A percentile compares a stretch with the other conserved stretches of the same genome.
These are phyloP conservation scores for Metahyphopichia silvanorum DNA, from an alignment of 805 yeast genomes.

Conservation along the genomic window DNA sequence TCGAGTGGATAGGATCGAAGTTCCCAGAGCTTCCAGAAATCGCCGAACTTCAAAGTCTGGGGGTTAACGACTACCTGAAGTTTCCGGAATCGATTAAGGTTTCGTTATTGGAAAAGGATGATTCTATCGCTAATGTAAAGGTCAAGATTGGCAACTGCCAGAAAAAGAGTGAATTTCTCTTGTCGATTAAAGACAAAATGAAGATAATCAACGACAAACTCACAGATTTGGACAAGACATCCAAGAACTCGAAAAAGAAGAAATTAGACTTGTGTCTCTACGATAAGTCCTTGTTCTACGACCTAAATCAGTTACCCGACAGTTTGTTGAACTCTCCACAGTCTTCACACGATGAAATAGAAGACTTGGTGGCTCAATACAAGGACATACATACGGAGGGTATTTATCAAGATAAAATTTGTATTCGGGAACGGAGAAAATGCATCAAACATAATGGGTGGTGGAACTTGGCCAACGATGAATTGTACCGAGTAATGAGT, in stretches of 20 bases:
- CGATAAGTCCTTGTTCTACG: constrained; percentile 25
- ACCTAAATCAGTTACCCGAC: not conserved
- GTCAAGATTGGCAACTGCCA: constrained; percentile 9
- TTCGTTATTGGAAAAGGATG: constrained; percentile 15
- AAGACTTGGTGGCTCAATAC: constrained; percentile 10
- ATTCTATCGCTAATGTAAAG: constrained; percentile 12
- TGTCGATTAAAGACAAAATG: constrained; percentile 32
- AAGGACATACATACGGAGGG: constrained; percentile 2
- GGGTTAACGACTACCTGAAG: constrained; percentile 1
- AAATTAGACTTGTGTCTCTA: constrained; percentile 55
- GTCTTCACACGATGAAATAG: constrained; percentile 5
- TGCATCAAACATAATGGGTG: constrained; percentile 56
- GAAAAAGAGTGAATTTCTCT: constrained; percentile 18
- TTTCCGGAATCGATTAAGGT: constrained; percentile 14
- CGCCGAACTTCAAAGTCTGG: constrained; percentile 12
- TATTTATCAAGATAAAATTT: constrained; percentile 24
- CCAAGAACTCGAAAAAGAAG: constrained; percentile 18
- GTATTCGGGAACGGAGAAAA: constrained; percentile 53
- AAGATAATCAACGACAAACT: constrained; percentile 36
- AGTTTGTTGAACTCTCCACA: constrained; percentile 1
- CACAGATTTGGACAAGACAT: constrained; percentile 10
- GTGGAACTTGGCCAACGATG: constrained; percentile 38
- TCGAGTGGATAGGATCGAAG: constrained; percentile 23
- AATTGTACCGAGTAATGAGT: constrained; percentile 22
- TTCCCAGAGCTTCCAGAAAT: constrained; percentile 44